Percentiles rank a stretch among this genome's conserved stretches.
Evolutionary conservation across 495 filamentous ascomycete species (phyloP).

Genomic region (Aspergillus mulundensis): DNA sequence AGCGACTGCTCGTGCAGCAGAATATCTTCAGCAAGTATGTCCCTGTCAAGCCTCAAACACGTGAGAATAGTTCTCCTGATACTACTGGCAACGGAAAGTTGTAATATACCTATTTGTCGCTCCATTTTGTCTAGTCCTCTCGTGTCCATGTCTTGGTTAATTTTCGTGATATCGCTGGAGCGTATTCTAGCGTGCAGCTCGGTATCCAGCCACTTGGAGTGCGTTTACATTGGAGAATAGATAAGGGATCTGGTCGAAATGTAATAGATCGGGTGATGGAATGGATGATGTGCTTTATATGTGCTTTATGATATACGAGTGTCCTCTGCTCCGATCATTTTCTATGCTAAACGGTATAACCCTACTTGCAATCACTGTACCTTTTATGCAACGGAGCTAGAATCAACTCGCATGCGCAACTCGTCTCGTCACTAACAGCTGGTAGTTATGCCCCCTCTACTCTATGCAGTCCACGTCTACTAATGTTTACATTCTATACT

Average conservation of each 20-base stretch:
- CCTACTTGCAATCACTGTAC: not conserved
- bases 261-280: no score
- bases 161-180: not conserved
- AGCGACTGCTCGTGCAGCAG: not conserved
- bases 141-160: not conserved
- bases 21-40: constrained; percentile 1
- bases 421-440: no score
- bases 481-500: not conserved
- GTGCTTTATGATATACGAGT: no score
- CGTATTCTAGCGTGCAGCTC: not conserved
- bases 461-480: not conserved
- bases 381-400: not conserved
- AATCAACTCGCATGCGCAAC: not conserved
- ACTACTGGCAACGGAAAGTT: not conserved
- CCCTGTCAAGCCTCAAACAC: not conserved
- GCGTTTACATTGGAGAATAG: not conserved
- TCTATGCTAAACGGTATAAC: not conserved
- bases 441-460: no score
- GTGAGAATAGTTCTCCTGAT: not conserved
- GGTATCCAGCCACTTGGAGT: not conserved
- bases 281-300: no score
- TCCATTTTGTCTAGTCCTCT: not conserved
- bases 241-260: not conserved
- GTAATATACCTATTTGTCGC: not conserved
- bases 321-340: no score